Conservation (phyloP, 176 grass and related monocot genomes). For the Elymus sibiricus region DNA sequence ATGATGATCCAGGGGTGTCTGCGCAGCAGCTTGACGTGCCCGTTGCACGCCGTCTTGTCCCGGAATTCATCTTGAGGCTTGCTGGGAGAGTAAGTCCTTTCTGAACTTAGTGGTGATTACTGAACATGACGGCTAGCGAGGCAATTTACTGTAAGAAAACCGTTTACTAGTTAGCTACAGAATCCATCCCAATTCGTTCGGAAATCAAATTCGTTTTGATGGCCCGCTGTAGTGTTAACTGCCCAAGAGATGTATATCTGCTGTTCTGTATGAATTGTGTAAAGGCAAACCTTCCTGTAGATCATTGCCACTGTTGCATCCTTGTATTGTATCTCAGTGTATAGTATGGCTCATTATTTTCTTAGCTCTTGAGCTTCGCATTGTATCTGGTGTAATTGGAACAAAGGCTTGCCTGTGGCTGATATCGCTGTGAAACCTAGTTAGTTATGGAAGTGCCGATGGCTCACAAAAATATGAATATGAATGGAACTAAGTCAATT, state of each 20-base stretch:
- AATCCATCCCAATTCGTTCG: not conserved
- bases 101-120: conserved; percentile 24
- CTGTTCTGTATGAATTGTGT: not conserved
- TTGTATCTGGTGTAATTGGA: not conserved
- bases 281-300: not conserved
- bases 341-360: not conserved
- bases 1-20: conserved; percentile 28
- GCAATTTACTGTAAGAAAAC: not conserved
- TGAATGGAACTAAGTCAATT: not conserved
- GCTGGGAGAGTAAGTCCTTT: conserved; percentile 84
- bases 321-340: not conserved
- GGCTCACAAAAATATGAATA: not conserved
- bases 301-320: not conserved
- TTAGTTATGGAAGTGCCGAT: not conserved
- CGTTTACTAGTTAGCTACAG: not conserved
- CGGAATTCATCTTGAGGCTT: conserved; percentile 83
- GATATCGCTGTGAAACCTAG: not conserved
- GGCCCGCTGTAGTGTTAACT: not conserved
- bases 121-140: not conserved
- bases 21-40: conserved; percentile 34
- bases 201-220: not conserved
- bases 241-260: not conserved
- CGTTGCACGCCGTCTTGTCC: conserved; percentile 77
- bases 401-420: not conserved
- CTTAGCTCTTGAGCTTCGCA: not conserved